These are phyloP conservation scores for Pseudogymnoascus sp. DNA, from an alignment of 2,329 filamentous ascomycete genomes.

Conservation along the genomic window DNA sequence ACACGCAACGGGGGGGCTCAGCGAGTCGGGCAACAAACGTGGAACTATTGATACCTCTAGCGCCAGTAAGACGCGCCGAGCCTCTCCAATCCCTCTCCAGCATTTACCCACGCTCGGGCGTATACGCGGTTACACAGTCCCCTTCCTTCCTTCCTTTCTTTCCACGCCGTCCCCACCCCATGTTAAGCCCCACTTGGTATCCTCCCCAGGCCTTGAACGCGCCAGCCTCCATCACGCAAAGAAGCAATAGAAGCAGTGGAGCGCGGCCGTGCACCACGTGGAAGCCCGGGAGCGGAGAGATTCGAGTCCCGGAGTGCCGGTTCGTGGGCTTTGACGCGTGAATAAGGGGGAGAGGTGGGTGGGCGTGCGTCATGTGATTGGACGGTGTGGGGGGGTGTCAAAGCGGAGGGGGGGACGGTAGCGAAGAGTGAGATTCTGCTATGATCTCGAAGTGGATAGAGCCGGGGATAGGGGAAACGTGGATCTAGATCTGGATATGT, in stretches of 20 bases:
- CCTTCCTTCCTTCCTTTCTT: neutral
- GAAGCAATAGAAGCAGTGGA: neutral
- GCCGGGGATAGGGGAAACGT: neutral
- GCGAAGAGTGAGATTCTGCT: neutral
- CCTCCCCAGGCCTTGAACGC: neutral
- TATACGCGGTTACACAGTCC: neutral
- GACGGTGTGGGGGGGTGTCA: neutral
- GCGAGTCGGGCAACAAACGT: neutral
- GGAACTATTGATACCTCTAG: neutral
- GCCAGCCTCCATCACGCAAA: neutral
- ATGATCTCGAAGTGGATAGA: neutral
- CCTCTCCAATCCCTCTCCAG: neutral
- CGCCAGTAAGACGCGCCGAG: neutral
- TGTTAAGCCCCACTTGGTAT: neutral
- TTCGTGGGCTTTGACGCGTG: neutral
- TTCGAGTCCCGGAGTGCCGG: neutral
- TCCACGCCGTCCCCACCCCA: neutral
- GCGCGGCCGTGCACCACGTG: neutral
- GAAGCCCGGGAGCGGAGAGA: neutral
- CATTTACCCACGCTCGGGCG: neutral
- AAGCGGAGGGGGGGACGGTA: neutral
- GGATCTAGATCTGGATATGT: neutral
- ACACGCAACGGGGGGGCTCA: neutral
- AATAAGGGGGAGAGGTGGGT: neutral
- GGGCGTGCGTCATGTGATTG: neutral